Base-by-base conservation (phyloP, 2,329 filamentous ascomycete genomes). In the Verticillium zaregamsianum region DNA sequence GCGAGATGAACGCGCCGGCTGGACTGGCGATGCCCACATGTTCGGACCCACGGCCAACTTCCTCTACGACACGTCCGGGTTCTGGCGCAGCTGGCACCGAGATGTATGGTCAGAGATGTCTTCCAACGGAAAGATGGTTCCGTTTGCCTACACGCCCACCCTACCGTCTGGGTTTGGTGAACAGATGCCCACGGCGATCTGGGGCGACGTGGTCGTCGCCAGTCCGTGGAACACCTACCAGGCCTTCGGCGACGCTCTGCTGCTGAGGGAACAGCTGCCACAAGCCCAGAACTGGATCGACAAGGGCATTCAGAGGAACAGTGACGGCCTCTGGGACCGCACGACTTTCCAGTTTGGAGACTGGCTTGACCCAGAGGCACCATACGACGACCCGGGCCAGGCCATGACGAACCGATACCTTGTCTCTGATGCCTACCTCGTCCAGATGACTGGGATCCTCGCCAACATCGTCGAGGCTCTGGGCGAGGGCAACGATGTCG, bases 1-100 rank as follows among this genome's bases (percentile, higher is more conserved):
- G 64, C 74, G 82, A 1, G 82, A 86, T 59, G 82, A 86, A 69
- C 75, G 82, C 0, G 69, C 85, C 6, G 80, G 80, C 23, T 83
- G 84, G 84, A 82, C 79, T 0, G 80, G 84, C 17, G 80, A 84
- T 64, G 72, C 77, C 8, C 79, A 80, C 40, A 76, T 78, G 1
- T 86, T 86, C 62, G 72, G 75, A 0, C 79, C 81, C 0, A 80
- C 82, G 0, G 78, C 82, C 0, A 81, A 77, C 58, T 86, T 81
- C 64, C 72, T 88, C 0, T 87, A 82, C 68, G 74, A 85, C 65
- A 79, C 80, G 2, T 70, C 76, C 0, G 82, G 80, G 0, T 80
- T 87, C 63, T 79, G 82, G 62, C 67, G 72, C 25, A 74, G 68
- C 59, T 88, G 81, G 84, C 73, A 81, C 25, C 72, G 76, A 59